phyloP scores from a whole-genome alignment of 108 stramenopile genomes.

The Epithemia pelagica region DNA sequence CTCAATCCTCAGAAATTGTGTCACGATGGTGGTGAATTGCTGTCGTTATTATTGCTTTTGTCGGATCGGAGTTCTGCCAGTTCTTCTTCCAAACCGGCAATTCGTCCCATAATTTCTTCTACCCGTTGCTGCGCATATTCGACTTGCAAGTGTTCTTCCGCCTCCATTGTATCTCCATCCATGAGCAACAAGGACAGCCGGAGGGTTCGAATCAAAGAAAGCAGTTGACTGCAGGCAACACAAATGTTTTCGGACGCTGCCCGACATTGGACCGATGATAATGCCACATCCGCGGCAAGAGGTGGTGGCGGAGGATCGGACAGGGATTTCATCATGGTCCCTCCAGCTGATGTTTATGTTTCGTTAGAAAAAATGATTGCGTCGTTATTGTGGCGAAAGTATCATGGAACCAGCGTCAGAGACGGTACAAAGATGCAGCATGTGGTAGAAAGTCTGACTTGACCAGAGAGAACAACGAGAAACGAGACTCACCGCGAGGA shows the following conservation, averaged over 20 bases:
- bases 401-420: too few relatives aligned
- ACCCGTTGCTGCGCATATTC: conserved; percentile 35
- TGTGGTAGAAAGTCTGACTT: too few relatives aligned
- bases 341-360: conserved; percentile 32
- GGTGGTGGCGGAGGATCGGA: conserved; percentile 77
- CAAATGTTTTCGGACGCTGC: conserved; percentile 75
- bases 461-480: too few relatives aligned
- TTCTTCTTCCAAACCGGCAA: conserved; percentile 48
- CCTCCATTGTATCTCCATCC: conserved; percentile 70
- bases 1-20: neutral
- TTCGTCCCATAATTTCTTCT: conserved; percentile 42
- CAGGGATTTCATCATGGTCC: conserved; percentile 54
- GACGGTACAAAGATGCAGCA: too few relatives aligned
- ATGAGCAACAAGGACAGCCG: conserved; percentile 63
- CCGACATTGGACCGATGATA: conserved; percentile 54
- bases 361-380: neutral
- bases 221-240: conserved; percentile 58
- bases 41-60: neutral
- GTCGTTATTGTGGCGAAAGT: too few relatives aligned
- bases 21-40: neutral
- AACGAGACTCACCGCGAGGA: conserved; percentile 16
- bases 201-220: conserved; percentile 77
- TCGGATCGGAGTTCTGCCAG: conserved; percentile 11
- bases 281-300: conserved; percentile 52
- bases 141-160: conserved; percentile 71